Conservation (phyloP, 306 rosid species). For the Castanea sativa region DNA sequence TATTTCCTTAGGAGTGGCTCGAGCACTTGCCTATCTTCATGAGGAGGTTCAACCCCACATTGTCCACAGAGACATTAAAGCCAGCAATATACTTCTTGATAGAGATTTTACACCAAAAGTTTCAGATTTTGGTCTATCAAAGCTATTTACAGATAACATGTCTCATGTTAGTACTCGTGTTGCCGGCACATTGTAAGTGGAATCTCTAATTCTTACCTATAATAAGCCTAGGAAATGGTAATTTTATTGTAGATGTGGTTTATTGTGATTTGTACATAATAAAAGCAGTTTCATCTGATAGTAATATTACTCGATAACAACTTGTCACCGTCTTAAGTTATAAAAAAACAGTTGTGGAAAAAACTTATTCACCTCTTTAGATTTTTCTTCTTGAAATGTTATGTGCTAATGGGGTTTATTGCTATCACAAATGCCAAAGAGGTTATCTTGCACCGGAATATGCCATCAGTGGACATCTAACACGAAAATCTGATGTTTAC, state of each 20-base stretch:
- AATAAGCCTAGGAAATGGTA: too few species aligned
- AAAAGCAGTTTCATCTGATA: too few species aligned
- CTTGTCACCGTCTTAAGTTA: too few species aligned
- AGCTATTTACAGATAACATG: conserved; percentile 52
- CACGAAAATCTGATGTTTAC: conserved; percentile 87
- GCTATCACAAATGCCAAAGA: conserved; percentile 29
- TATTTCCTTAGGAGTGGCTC: conserved; percentile 69
- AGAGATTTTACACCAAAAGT: conserved; percentile 55
- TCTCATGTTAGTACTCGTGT: conserved; percentile 83
- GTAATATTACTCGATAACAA: too few species aligned
- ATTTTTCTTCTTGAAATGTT: not conserved
- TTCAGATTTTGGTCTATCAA: conserved; percentile 85
- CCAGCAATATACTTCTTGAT: conserved; percentile 85
- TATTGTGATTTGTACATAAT: too few species aligned
- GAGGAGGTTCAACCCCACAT: conserved; percentile 68
- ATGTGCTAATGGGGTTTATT: conserved; percentile 34
- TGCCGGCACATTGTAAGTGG: conserved; percentile 93
- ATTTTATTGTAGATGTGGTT: too few species aligned
- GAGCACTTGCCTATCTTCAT: conserved; percentile 72
- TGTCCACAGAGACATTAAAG: conserved; percentile 86
- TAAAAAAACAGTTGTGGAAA: not conserved
- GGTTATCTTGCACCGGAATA: conserved; percentile 98
- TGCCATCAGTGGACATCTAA: conserved; percentile 75
- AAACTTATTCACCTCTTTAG: not conserved
- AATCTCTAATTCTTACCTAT: not conserved